These are phyloP conservation scores for Cenchrus americanus DNA, from an alignment of 176 grass and related monocot species.

Conservation along the genomic window DNA sequence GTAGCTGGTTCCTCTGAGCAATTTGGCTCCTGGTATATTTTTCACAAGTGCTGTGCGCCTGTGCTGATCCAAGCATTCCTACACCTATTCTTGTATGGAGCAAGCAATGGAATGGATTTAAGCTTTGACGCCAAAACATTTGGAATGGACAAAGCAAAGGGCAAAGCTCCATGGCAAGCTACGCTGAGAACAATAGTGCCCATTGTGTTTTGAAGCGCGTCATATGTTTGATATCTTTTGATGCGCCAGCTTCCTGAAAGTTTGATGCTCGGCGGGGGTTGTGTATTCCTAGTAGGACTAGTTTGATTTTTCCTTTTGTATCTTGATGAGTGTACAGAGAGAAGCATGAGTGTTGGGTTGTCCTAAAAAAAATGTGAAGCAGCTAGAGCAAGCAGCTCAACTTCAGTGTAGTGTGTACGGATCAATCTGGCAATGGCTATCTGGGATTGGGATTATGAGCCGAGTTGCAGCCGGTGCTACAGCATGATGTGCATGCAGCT, in stretches of 20 bases:
- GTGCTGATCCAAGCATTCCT: constrained; percentile 17
- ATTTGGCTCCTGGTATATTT: neutral
- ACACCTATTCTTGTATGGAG: constrained; percentile 30
- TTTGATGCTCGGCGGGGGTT: constrained; percentile 27
- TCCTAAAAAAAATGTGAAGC: constrained; percentile 2
- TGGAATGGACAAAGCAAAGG: neutral
- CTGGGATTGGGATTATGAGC: neutral
- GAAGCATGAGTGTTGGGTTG: neutral
- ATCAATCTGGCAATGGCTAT: neutral
- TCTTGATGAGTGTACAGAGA: constrained; percentile 33
- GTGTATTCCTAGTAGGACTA: constrained; percentile 31
- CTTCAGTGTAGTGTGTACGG: neutral
- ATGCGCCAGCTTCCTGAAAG: constrained; percentile 24
- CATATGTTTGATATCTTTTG: constrained; percentile 38
- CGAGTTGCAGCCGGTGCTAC: neutral
- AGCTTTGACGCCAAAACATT: neutral
- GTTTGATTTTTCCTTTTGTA: constrained; percentile 29
- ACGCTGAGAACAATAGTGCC: neutral
- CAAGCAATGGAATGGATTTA: constrained; percentile 28
- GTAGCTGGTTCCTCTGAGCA: constrained; percentile 48
- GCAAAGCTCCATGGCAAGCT: neutral
- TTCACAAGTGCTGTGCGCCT: neutral
- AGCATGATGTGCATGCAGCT: no score
- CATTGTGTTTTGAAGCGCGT: constrained; percentile 14
- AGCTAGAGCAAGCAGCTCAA: neutral